Conservation (phyloP, 805 yeast genomes). For the Ogataea zsoltii region DNA sequence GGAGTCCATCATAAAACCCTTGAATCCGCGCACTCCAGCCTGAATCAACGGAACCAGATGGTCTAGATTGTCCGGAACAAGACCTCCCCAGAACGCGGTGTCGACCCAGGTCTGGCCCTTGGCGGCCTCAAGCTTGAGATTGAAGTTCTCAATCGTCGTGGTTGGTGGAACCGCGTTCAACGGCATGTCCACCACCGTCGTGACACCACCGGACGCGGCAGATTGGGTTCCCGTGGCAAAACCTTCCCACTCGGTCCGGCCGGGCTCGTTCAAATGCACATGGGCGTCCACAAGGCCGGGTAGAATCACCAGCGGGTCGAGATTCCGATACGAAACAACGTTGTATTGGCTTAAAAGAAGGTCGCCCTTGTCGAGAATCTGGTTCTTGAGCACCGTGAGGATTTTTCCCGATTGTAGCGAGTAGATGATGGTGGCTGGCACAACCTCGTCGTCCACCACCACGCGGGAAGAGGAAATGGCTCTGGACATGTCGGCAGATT, state of each 20-base stretch:
- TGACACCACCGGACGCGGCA: conserved; percentile 95
- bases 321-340: conserved; percentile 47
- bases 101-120: conserved; percentile 85
- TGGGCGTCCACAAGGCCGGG: conserved; percentile 95
- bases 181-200: conserved; percentile 96
- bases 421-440: conserved; percentile 66
- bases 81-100: conserved; percentile 95
- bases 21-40: conserved; percentile 92
- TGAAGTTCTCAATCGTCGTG: conserved; percentile 75
- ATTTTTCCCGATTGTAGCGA: conserved; percentile 60
- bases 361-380: conserved; percentile 40
- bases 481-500: conserved; percentile 53
- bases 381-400: conserved; percentile 44
- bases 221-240: conserved; percentile 95
- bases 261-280: conserved; percentile 94
- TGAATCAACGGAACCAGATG: conserved; percentile 73
- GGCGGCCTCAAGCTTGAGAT: conserved; percentile 77
- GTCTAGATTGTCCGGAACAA: conserved; percentile 73
- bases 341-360: conserved; percentile 43
- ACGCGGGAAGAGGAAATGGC: conserved; percentile 66
- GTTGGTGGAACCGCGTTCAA: conserved; percentile 95
- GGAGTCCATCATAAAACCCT: conserved; percentile 87
- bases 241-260: conserved; percentile 99
- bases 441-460: conserved; percentile 45
- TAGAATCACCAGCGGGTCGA: conserved; percentile 64